phyloP scores from a whole-genome alignment of 257 asterid species.

The Linaria vulgaris region DNA sequence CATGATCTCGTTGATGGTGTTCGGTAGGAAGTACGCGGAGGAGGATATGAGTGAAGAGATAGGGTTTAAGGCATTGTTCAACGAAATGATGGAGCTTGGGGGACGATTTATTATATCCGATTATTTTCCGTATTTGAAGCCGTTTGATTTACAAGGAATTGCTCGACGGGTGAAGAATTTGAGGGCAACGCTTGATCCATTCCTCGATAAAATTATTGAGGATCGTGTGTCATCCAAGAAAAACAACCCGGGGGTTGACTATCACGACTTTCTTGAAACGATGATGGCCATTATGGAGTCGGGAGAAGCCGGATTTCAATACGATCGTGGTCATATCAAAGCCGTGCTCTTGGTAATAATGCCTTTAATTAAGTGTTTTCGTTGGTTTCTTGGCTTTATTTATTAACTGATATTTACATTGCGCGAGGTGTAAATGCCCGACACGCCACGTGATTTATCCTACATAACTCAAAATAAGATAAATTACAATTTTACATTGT shows the following conservation, averaged over 20 bases:
- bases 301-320: background rate
- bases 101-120: too few relatives aligned
- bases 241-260: background rate
- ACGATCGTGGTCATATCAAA: background rate
- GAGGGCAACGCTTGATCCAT: background rate
- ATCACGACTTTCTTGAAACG: background rate
- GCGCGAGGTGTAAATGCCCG: too few relatives aligned
- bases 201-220: background rate
- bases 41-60: too few relatives aligned
- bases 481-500: too few relatives aligned
- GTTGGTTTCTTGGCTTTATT: too few relatives aligned
- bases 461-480: too few relatives aligned
- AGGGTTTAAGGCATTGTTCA: too few relatives aligned
- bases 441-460: too few relatives aligned
- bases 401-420: too few relatives aligned
- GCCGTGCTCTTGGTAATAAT: background rate
- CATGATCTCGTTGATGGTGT: background rate
- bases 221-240: background rate
- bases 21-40: slow-evolving; percentile 1
- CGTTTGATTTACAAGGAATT: background rate
- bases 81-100: too few relatives aligned
- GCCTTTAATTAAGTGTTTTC: too few relatives aligned
- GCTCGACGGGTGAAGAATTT: background rate
- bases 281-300: background rate
- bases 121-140: background rate